Evolutionary conservation across 2,329 filamentous ascomycete species (phyloP).

Genomic region (Colletotrichum horii): DNA sequence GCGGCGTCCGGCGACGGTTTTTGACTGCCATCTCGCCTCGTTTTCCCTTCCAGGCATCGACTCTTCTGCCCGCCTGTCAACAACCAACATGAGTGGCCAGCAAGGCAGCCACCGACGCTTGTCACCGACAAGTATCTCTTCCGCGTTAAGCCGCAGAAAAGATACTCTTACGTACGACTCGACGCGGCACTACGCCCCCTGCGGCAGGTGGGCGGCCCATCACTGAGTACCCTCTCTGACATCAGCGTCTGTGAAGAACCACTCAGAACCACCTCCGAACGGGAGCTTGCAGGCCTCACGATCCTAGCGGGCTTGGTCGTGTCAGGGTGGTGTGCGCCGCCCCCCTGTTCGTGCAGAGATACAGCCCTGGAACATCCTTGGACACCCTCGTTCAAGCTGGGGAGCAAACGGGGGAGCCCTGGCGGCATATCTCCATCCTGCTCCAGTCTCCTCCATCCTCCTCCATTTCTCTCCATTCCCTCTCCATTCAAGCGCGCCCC

Average conservation of each 20-base stretch:
- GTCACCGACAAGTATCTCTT: background rate
- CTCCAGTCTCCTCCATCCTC: conserved; percentile 9
- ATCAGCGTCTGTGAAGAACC: conserved; percentile 12
- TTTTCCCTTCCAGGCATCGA: conserved; percentile 1
- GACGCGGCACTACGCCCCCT: background rate
- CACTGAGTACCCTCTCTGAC: conserved; percentile 11
- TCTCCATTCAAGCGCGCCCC: conserved; percentile 4
- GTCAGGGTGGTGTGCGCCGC: background rate
- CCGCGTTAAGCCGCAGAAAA: background rate
- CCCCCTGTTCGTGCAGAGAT: background rate
- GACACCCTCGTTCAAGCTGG: background rate
- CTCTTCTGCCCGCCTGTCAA: background rate
- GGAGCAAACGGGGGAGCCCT: background rate
- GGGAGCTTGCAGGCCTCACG: conserved; percentile 16
- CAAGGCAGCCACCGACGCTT: background rate
- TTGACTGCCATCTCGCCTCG: background rate
- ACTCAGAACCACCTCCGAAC: conserved; percentile 1
- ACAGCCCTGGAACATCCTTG: background rate
- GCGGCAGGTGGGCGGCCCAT: conserved; percentile 11
- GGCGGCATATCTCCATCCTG: background rate
- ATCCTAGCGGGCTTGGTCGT: conserved; percentile 20
- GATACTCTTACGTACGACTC: conserved; percentile 21
- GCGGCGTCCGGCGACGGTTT: background rate
- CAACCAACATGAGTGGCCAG: background rate
- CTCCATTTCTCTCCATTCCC: background rate